These are phyloP conservation scores for Phytophthora idaei DNA, from an alignment of 352 stramenopile genomes.

Conservation along the genomic window DNA sequence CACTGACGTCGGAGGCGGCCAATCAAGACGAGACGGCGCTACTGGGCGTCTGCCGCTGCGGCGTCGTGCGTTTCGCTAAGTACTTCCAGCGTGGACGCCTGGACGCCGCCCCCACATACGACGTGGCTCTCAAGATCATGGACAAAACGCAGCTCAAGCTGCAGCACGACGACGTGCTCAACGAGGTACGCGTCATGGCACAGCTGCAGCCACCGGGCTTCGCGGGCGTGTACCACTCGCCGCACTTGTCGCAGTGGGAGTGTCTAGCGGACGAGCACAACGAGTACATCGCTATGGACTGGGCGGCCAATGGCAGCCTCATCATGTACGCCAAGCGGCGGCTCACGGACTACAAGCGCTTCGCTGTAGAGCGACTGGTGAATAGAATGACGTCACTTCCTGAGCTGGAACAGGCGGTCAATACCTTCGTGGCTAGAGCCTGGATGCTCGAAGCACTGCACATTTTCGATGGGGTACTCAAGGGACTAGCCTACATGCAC, in stretches of 20 bases:
- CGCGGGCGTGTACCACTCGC: conserved; percentile 55
- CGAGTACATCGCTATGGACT: conserved; percentile 86
- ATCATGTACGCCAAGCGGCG: conserved; percentile 69
- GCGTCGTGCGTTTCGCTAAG: conserved; percentile 73
- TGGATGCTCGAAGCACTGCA: conserved; percentile 76
- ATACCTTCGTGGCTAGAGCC: conserved; percentile 62
- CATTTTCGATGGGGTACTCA: conserved; percentile 71
- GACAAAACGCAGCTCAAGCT: conserved; percentile 67
- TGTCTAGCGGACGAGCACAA: conserved; percentile 66
- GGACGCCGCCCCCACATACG: conserved; percentile 36
- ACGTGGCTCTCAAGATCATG: conserved; percentile 83
- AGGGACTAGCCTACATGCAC: conserved; percentile 81
- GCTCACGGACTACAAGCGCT: conserved; percentile 73
- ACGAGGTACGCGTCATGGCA: conserved; percentile 83
- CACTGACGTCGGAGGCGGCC: conserved; percentile 45
- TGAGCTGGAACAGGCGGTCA: conserved; percentile 58
- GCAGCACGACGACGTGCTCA: conserved; percentile 77
- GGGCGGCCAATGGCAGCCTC: conserved; percentile 67
- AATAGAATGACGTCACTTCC: conserved; percentile 53
- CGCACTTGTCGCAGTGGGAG: conserved; percentile 78
- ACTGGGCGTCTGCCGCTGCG: conserved; percentile 72
- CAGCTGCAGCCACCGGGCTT: conserved; percentile 75
- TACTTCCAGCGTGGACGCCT: conserved; percentile 64
- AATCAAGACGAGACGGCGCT: conserved; percentile 58
- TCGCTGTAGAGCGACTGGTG: conserved; percentile 61